A percentile compares a stretch with the other conserved stretches of the same genome.
phyloP scores from a whole-genome alignment of 768 basidiomycete genomes.

The Calocera viscosa region DNA sequence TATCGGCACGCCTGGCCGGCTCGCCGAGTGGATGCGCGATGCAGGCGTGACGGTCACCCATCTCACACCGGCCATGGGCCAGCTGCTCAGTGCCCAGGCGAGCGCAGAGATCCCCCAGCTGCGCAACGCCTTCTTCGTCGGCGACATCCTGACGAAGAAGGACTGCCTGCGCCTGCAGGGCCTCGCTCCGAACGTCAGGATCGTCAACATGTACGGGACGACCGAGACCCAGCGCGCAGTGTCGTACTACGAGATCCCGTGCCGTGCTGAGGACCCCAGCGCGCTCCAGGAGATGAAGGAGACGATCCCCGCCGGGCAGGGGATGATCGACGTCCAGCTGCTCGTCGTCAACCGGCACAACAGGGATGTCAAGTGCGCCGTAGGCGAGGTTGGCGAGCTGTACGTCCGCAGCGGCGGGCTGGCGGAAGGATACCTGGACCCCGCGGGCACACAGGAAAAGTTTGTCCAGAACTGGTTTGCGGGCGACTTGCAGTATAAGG shows the following conservation, averaged over 20 bases:
- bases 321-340: conserved; percentile 96
- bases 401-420: conserved; percentile 94
- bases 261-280: conserved; percentile 67
- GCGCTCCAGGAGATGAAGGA: conserved; percentile 93
- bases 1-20: conserved; percentile 88
- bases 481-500: conserved; percentile 30
- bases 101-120: conserved; percentile 74
- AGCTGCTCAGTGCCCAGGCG: conserved; percentile 83
- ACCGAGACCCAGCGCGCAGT: conserved; percentile 99
- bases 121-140: conserved; percentile 90
- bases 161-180: conserved; percentile 90
- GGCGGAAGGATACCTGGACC: conserved; percentile 87
- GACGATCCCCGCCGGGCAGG: conserved; percentile 92
- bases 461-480: conserved; percentile 93
- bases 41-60: conserved; percentile 89
- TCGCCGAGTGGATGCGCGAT: conserved; percentile 97
- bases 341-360: conserved; percentile 89
- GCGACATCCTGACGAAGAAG: conserved; percentile 96
- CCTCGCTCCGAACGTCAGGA: conserved; percentile 80
- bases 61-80: conserved; percentile 97
- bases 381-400: conserved; percentile 97
- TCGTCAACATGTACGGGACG: conserved; percentile 99
- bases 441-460: conserved; percentile 72
- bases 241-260: conserved; percentile 88
- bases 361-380: conserved; percentile 69